Percentiles rank a stretch among this genome's conserved stretches.
Evolutionary conservation across 768 basidiomycete species (phyloP).

Genomic region (Pluteus cervinus): DNA sequence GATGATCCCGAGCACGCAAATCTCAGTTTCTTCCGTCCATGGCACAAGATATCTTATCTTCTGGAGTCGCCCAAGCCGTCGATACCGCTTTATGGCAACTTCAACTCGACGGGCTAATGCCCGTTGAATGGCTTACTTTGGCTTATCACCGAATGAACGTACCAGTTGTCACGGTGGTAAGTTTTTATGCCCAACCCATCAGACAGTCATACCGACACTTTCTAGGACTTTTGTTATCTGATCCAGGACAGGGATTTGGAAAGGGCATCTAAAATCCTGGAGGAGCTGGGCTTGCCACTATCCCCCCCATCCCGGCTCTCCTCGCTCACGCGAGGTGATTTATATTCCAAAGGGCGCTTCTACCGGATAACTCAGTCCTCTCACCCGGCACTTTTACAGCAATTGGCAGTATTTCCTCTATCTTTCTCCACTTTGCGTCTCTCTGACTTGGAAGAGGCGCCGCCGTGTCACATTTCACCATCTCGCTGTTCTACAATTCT

Average conservation of each 20-base stretch:
- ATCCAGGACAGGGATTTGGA: conserved; percentile 15
- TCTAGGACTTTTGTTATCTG: conserved; percentile 18
- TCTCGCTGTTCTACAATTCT: conserved; percentile 14
- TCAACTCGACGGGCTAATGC: conserved; percentile 13
- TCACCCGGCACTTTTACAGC: conserved; percentile 10
- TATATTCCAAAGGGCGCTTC: conserved; percentile 13
- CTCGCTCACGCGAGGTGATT: conserved; percentile 15
- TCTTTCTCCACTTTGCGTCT: conserved; percentile 20
- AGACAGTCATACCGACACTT: no score
- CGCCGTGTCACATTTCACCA: conserved; percentile 11
- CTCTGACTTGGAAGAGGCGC: conserved; percentile 13
- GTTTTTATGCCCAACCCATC: no score
- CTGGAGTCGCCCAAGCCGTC: conserved; percentile 15
- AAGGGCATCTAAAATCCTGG: conserved; percentile 15
- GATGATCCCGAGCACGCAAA: no score
- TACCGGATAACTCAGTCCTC: conserved; percentile 17
- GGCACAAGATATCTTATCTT: no score
- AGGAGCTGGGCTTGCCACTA: conserved; percentile 15
- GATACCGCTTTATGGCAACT: conserved; percentile 18
- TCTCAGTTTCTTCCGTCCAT: no score
- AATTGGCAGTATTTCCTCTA: conserved; percentile 16
- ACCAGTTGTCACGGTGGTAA: conserved; percentile 16
- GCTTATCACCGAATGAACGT: conserved; percentile 21
- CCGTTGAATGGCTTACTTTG: conserved; percentile 19
- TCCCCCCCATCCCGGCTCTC: conserved; percentile 13